Evolutionary conservation across 495 filamentous ascomycete species (phyloP), one percentile per base, ranked within the genome.

Genomic region (Xylaria bambusicola): DNA sequence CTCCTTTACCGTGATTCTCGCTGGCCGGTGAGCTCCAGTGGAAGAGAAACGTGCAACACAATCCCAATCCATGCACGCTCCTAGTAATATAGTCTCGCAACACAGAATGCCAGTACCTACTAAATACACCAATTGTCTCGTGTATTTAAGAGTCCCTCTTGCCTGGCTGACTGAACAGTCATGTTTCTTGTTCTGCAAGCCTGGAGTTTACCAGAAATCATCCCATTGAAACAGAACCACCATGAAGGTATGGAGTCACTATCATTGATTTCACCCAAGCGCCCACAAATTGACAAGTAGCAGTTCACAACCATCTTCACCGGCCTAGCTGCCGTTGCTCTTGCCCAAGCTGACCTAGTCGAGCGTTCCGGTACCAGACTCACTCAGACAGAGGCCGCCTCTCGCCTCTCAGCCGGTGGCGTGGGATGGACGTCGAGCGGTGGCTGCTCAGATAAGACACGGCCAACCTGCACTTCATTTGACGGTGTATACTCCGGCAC

Each of bases 401-500:
- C 56, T 9, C 47, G 38, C 31, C 56, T 63, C 12, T 48, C 36
- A 5, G 56, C 61, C 0, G 56, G 56, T 8, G 56, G 61, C 51
- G 53, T 63, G 38, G 41, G 40, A 24, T 55, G 18, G 47, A 47
- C 48, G 6, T 63, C 61, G 27, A 60, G 56, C 42, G 61, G 61
- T 7, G 57, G 57, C 15, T 63, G 61, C 44, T 26, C 46, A 20
- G 38, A 55, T 35, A 58, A 58, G 44, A 60, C 36, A 48, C 31
- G 15, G 3, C 27, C 56, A n/a, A 63, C 42, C 24, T 63, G 61
- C 35, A 63, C 61, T 1, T 63, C 61, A 0, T 58, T 63, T n/a
- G 61, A 63, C 27, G 49, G 53, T 12, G 47, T 63, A 26, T 54
- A 54, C 49, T 52, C 48, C 6, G 61, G 33, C 20, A 63, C 61